These are phyloP conservation scores for Linum lewisii DNA, from an alignment of 345 rosid species.

Conservation along the genomic window DNA sequence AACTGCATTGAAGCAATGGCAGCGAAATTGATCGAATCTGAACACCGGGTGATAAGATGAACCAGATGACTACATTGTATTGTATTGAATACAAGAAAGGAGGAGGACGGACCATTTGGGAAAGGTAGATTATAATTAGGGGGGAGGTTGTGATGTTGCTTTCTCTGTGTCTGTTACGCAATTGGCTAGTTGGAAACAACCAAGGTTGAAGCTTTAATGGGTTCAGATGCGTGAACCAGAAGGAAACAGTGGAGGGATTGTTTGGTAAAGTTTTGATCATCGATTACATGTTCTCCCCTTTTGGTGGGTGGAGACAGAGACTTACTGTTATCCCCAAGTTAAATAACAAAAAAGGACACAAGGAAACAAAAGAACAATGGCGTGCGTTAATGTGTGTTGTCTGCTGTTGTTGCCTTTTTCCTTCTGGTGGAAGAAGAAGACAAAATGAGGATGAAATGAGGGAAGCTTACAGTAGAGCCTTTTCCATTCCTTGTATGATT, in stretches of 20 bases:
- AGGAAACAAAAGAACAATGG: background rate
- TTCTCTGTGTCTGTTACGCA: background rate
- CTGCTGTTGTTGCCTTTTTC: background rate
- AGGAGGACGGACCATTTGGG: too few relatives aligned
- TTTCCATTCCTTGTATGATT: too few relatives aligned
- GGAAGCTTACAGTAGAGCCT: too few relatives aligned
- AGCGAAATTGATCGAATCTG: too few relatives aligned
- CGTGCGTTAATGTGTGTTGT: background rate
- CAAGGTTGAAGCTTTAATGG: too few relatives aligned
- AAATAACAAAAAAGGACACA: background rate
- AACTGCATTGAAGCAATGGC: too few relatives aligned
- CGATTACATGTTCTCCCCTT: background rate
- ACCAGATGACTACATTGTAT: too few relatives aligned
- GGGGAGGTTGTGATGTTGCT: background rate
- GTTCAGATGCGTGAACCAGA: background rate
- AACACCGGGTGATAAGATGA: too few relatives aligned
- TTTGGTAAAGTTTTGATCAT: background rate
- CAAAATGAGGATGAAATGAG: background rate
- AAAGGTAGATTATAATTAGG: too few relatives aligned
- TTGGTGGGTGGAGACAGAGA: background rate
- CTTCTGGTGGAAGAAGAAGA: slow-evolving; percentile 17
- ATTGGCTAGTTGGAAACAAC: too few relatives aligned
- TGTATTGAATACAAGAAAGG: too few relatives aligned
- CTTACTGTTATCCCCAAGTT: background rate
- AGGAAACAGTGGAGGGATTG: background rate